Base-by-base conservation (phyloP, 139 green algal genomes). In the Edaphochlamys debaryana region DNA sequence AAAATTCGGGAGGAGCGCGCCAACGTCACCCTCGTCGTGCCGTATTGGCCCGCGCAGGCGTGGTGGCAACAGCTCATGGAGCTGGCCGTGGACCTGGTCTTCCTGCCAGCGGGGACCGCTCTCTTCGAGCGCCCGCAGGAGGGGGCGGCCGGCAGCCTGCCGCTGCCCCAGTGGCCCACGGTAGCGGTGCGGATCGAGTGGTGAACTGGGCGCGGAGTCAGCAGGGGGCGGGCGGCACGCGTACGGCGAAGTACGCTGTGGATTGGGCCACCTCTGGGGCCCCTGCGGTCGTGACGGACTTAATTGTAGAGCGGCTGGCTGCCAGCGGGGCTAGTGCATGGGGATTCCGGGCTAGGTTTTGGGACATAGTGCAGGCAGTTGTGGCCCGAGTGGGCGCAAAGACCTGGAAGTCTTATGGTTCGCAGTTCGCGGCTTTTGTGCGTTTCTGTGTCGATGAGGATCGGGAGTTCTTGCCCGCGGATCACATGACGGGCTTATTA, bases 391-490 rank as follows among this genome's bases (percentile, higher is more conserved):
- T 68, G 2, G 36, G 36, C 27, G 52, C 72, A 6, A 54, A 11
- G 4, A 56, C 74, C 30, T 70, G 74, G 74, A 20, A 29, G 9
- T 70, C 73, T 56, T 80, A 80, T 40, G 36, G 19, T 3, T 70
- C 58, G 29, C 58, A 58, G 1, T 70, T 80, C 52, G 38, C 74
- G 37, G 38, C 37, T 9, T 80, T 80, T 42, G 58, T 80, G 56
- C 23, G 38, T 42, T 80, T 69, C 37, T 80, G 54, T 70, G 38
- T 69, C 0, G 36, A 30, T 15, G 73, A 80, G n/a, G n/a, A n/a
- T n/a, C n/a, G n/a, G n/a, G n/a, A n/a, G n/a, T n/a, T n/a, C n/a
- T n/a, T n/a, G n/a, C n/a, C n/a, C n/a, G n/a, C n/a, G n/a, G n/a
- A n/a, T n/a, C n/a, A n/a, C n/a, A n/a, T n/a, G n/a, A n/a, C n/a